phyloP scores from a whole-genome alignment of 129 eudicot species.

The Chrysanthemum lavandulifolium region DNA sequence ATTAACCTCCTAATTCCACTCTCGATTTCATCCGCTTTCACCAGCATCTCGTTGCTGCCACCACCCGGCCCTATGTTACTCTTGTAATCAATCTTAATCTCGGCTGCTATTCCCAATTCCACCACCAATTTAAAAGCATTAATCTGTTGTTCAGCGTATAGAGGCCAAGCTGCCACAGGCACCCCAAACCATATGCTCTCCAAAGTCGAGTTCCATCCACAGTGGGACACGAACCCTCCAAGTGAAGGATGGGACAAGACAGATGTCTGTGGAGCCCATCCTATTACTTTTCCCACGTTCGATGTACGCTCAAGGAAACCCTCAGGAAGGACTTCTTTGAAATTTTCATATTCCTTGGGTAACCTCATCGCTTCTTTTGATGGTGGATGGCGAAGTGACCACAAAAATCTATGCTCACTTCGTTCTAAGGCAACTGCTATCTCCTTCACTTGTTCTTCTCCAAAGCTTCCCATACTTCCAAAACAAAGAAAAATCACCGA shows the following conservation, averaged over 20 bases:
- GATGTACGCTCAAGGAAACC: slow-evolving; percentile 9
- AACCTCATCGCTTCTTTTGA: not conserved
- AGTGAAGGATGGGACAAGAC: slow-evolving; percentile 4
- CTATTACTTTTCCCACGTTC: not conserved
- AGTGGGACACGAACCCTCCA: slow-evolving; percentile 12
- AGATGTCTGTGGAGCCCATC: slow-evolving; percentile 12
- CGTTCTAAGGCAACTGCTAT: not conserved
- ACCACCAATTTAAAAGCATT: slow-evolving; percentile 21
- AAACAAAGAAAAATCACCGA: slow-evolving; percentile 3
- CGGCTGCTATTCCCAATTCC: slow-evolving; percentile 12
- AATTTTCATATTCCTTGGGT: not conserved
- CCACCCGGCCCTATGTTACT: not conserved
- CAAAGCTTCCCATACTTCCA: slow-evolving; percentile 10
- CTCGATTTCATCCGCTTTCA: slow-evolving; percentile 33
- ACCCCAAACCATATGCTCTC: slow-evolving; percentile 17
- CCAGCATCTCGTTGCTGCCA: not conserved
- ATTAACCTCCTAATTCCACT: slow-evolving; percentile 27
- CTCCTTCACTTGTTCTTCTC: slow-evolving; percentile 5
- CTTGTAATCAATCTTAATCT: slow-evolving; percentile 13
- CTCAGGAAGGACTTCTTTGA: not conserved
- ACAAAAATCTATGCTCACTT: not conserved
- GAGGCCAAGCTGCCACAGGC: not conserved
- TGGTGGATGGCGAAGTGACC: slow-evolving; percentile 2
- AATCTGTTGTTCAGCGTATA: slow-evolving; percentile 14
- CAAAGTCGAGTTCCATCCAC: slow-evolving; percentile 13